Base-by-base conservation (phyloP, 169 alveolate genomes). In the Blepharisma undulans region DNA sequence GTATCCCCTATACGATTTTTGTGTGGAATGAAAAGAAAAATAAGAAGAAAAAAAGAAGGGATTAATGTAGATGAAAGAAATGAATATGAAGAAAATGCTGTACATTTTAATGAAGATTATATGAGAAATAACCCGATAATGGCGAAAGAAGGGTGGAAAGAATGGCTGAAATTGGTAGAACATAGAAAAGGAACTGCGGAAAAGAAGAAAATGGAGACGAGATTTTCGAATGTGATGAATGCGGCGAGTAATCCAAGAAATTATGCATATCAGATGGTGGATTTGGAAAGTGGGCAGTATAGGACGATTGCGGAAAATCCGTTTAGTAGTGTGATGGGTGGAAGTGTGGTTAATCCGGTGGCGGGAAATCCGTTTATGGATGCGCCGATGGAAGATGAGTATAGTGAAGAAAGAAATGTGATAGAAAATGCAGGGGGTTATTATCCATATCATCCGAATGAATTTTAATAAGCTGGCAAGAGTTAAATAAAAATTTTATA, bases 121-220 rank as follows among this genome's bases (percentile, higher is more conserved):
- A 22, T 34, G 89, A 82, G 89, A 30, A 36, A 59, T 60, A 82
- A 82, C 76, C 89, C 89, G n/a, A 32, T 82, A 21, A n/a, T 74
- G 19, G 27, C 71, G 8, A 82, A 33, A 82, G 61, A 82, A 82
- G 89, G 89, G n/a, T 82, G 89, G 89, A 60, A 82, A 82, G 36
- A 82, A 1, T 82, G 89, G 78, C 19, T 82, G 6, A 27, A 59
- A 36, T 60, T 82, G 27, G 76, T 82, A 22, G 89, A 82, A 82
- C 25, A 33, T 34, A 82, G 60, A 82, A 22, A 82, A 60, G 60
- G 60, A 2, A 78, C 29, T 25, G 34, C 29, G 78, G 89, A 82
- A 36, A 59, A 22, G 89, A 82, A 4, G 89, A 82, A 78, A 78
- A 29, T 27, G 66, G 25, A 29, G 25, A 25, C 25, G 10, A 48